Conservation (phyloP, 2,329 filamentous ascomycete genomes). For the Ophiocordyceps robertsii region DNA sequence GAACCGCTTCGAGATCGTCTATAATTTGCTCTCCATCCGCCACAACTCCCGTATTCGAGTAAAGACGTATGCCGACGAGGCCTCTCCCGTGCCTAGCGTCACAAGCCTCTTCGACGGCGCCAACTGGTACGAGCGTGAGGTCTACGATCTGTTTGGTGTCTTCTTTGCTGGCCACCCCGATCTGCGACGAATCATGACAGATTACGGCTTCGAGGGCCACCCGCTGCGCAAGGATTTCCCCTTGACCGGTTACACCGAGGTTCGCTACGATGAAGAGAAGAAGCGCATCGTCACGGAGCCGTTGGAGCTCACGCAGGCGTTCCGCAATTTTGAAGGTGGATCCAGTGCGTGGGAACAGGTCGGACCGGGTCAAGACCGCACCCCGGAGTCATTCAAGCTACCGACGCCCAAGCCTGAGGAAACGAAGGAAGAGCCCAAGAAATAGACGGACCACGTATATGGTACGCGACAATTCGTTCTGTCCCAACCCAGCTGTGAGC, state of each 20-base stretch:
- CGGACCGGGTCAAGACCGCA: slow-evolving; percentile 59
- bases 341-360: slow-evolving; percentile 57
- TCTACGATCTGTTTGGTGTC: slow-evolving; percentile 94
- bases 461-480: slow-evolving; percentile 3
- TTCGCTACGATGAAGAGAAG: slow-evolving; percentile 98
- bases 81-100: slow-evolving; percentile 81
- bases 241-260: slow-evolving; percentile 93
- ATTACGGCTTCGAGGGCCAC: slow-evolving; percentile 98
- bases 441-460: slow-evolving; percentile 39
- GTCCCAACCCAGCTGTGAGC: background rate
- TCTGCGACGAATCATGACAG: slow-evolving; percentile 94
- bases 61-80: slow-evolving; percentile 98
- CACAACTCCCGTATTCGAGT: slow-evolving; percentile 95
- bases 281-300: slow-evolving; percentile 98
- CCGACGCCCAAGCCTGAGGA: slow-evolving; percentile 92
- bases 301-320: slow-evolving; percentile 92
- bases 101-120: slow-evolving; percentile 82
- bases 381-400: slow-evolving; percentile 80
- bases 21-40: slow-evolving; percentile 89
- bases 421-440: slow-evolving; percentile 83
- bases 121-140: slow-evolving; percentile 97
- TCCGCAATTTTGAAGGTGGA: slow-evolving; percentile 94
- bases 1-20: slow-evolving; percentile 94
- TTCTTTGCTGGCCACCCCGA: slow-evolving; percentile 96
- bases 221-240: slow-evolving; percentile 97